phyloP scores from a whole-genome alignment of 768 basidiomycete genomes.

The Holtermanniella nyarrowii region DNA sequence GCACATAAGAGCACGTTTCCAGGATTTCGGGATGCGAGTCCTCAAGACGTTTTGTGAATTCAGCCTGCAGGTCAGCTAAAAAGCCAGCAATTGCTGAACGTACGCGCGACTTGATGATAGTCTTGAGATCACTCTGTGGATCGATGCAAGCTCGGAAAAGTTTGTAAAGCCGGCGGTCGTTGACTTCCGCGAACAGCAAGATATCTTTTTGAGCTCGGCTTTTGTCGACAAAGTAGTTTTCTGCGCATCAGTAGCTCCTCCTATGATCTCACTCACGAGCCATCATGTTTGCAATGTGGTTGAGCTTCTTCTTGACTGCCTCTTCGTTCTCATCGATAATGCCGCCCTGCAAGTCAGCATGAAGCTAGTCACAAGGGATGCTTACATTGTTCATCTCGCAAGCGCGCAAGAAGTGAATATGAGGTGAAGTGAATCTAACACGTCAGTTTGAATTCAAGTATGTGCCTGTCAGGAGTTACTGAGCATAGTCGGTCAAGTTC shows the following conservation, averaged over 20 bases:
- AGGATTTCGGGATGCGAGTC: conserved; percentile 54
- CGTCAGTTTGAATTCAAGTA: neutral
- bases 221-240: conserved; percentile 51
- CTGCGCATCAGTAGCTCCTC: conserved; percentile 8
- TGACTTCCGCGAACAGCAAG: conserved; percentile 68
- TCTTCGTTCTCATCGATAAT: conserved; percentile 78
- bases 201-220: conserved; percentile 70
- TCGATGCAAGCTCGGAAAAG: conserved; percentile 72
- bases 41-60: conserved; percentile 67
- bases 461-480: conserved; percentile 45
- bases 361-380: conserved; percentile 7
- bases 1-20: conserved; percentile 58
- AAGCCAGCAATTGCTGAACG: conserved; percentile 16
- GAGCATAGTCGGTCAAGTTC: conserved; percentile 48
- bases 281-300: conserved; percentile 44
- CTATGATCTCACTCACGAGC: conserved; percentile 14
- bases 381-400: conserved; percentile 78
- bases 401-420: conserved; percentile 57
- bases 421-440: conserved; percentile 54
- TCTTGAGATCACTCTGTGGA: conserved; percentile 69
- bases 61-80: conserved; percentile 47
- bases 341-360: conserved; percentile 56
- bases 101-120: conserved; percentile 66
- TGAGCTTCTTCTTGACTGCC: conserved; percentile 50
- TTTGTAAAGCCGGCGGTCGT: conserved; percentile 77